Evolutionary conservation across 2,329 filamentous ascomycete species (phyloP).

Genomic region (Geoglossum cookeanum): DNA sequence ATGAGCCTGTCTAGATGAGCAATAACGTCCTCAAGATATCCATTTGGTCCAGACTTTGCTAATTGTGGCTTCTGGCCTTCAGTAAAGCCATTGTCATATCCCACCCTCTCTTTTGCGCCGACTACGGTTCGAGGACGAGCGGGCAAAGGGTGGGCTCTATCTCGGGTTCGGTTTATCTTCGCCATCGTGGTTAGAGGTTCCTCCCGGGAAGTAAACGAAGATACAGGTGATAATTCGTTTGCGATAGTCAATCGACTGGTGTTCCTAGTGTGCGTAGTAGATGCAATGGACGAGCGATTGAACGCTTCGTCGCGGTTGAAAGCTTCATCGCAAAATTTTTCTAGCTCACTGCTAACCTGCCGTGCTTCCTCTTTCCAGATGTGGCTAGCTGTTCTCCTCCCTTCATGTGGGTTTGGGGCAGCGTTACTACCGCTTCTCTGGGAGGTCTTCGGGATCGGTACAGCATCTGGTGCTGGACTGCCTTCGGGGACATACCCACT

Average conservation of each 20-base stretch:
- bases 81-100: neutral
- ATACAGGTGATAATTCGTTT: slow-evolving; percentile 30
- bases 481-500: neutral
- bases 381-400: slow-evolving; percentile 21
- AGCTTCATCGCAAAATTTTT: slow-evolving; percentile 79
- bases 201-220: slow-evolving; percentile 20
- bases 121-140: neutral
- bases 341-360: slow-evolving; percentile 67
- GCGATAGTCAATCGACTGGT: slow-evolving; percentile 20
- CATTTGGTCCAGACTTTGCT: slow-evolving; percentile 14
- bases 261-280: slow-evolving; percentile 21
- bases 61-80: slow-evolving; percentile 13
- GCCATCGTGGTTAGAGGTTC: neutral
- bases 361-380: slow-evolving; percentile 59
- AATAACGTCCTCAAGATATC: slow-evolving; percentile 39
- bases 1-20: slow-evolving; percentile 39
- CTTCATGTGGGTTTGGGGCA: slow-evolving; percentile 15
- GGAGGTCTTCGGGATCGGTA: slow-evolving; percentile 28
- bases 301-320: slow-evolving; percentile 54
- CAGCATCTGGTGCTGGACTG: slow-evolving; percentile 11
- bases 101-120: neutral
- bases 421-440: slow-evolving; percentile 12
- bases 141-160: neutral
- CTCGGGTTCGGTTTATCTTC: neutral
- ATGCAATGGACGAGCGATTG: slow-evolving; percentile 25